Conservation (phyloP, 306 rosid genomes). For the Gleditsia sinensis region DNA sequence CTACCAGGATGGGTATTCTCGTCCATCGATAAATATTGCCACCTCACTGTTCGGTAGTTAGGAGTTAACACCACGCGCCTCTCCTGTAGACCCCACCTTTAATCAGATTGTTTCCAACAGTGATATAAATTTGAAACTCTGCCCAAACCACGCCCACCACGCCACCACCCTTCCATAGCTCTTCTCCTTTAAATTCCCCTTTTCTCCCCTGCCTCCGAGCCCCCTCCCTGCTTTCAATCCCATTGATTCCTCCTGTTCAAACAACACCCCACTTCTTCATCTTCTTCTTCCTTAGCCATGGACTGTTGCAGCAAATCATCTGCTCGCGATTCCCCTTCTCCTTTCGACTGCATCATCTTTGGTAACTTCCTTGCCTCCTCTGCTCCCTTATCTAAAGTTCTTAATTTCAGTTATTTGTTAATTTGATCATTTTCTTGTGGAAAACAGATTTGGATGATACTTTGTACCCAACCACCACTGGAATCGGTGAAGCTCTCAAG, state of each 20-base stretch:
- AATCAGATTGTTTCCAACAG: constrained; percentile 21
- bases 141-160: constrained; percentile 29
- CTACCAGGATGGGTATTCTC: background rate
- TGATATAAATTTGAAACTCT: background rate
- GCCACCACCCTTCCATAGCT: background rate
- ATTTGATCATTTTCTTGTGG: background rate
- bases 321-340: constrained; percentile 29
- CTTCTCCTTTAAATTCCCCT: constrained; percentile 20
- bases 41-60: background rate
- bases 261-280: background rate
- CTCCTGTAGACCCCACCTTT: constrained; percentile 23
- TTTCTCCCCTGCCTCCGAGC: background rate
- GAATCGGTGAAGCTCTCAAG: constrained; percentile 61
- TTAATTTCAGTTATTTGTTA: background rate
- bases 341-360: constrained; percentile 57
- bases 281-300: constrained; percentile 31
- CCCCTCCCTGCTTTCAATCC: too few species aligned
- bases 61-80: constrained; percentile 2
- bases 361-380: constrained; percentile 35
- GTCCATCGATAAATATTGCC: background rate
- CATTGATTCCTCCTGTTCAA: too few species aligned
- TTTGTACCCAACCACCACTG: constrained; percentile 62
- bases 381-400: background rate
- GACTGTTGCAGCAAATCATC: constrained; percentile 32
- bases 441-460: constrained; percentile 84